Evolutionary conservation across 805 yeast genomes (phyloP), one percentile per base, ranked within the genome.

Genomic region (Saturnispora besseyi): DNA sequence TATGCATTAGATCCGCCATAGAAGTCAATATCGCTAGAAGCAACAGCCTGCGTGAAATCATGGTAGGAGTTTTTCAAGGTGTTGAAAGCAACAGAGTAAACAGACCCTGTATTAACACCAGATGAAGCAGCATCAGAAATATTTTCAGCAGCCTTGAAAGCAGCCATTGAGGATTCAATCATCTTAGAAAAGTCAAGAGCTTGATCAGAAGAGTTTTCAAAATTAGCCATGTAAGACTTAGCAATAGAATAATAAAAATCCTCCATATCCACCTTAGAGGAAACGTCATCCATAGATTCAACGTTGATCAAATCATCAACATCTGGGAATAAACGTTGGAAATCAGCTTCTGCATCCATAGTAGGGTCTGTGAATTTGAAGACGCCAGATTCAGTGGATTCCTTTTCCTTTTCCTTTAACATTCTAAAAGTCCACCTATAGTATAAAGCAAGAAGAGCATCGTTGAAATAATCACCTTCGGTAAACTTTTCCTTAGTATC

Each of bases 251-350:
- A 71, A 57, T 81, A 76, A 15, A 72, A 57, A 0, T 74, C 78
- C 13, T 76, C 80, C 36, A 76, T 60, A n/a, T 59, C 50, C 3
- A 11, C 30, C 1, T 24, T 31, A 8, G 37, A 21, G 41, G 47
- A 53, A 28, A 49, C 36, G 1, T 36, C 55, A 5, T 55, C 67
- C 21, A 63, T 60, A 5, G 50, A 62, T 2, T 62, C 62, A 13
- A 62, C 53, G 28, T 75, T 76, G 46, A 79, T 61, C 4, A 79
- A 75, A 9, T 84, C 86, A 45, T 86, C 95, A 55, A 79, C 87
- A 61, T 88, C 96, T 0, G 97, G 97, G 74, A 91, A 91, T 67
- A 90, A 62, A n/a, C 60, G 61, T 57, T 69, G 76, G 68, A 90
- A 88, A 49, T 90, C 97, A n/a, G 75, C 79, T 55, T 88, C 96